A percentile compares a stretch with the other conserved stretches of the same genome.
These are phyloP conservation scores for Microstegium vimineum DNA, from an alignment of 176 grass and related monocot genomes.

Conservation along the genomic window DNA sequence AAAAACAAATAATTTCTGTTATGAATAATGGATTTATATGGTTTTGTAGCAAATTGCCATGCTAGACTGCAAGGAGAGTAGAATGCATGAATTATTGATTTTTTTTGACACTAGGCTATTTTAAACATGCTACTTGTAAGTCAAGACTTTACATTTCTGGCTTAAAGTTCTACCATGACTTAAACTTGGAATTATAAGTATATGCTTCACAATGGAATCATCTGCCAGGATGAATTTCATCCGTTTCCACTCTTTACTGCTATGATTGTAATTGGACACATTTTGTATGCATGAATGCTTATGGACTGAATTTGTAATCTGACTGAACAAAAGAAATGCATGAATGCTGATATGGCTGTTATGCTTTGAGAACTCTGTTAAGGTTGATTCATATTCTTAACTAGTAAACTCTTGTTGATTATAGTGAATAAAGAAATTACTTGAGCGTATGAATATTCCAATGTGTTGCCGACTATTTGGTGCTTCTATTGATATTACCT, in stretches of 20 bases:
- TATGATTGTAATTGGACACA: background rate
- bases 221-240: background rate
- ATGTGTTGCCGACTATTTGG: background rate
- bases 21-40: background rate
- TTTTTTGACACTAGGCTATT: background rate
- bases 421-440: background rate
- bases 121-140: background rate
- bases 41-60: background rate
- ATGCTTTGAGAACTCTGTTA: constrained; percentile 2
- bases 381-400: background rate
- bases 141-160: background rate
- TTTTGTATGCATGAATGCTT: background rate
- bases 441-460: background rate
- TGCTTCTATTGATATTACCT: background rate
- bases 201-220: background rate
- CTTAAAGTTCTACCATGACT: background rate
- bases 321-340: background rate
- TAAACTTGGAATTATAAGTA: too few species aligned
- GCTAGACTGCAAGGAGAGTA: background rate
- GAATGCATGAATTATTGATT: background rate
- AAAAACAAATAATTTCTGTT: background rate
- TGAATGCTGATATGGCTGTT: background rate
- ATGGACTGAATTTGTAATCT: background rate
- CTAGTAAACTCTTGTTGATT: background rate
- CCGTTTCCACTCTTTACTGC: background rate